Evolutionary conservation across 192 early-diverging fungal genomes (phyloP).

Genomic region (Coemansia sp.): DNA sequence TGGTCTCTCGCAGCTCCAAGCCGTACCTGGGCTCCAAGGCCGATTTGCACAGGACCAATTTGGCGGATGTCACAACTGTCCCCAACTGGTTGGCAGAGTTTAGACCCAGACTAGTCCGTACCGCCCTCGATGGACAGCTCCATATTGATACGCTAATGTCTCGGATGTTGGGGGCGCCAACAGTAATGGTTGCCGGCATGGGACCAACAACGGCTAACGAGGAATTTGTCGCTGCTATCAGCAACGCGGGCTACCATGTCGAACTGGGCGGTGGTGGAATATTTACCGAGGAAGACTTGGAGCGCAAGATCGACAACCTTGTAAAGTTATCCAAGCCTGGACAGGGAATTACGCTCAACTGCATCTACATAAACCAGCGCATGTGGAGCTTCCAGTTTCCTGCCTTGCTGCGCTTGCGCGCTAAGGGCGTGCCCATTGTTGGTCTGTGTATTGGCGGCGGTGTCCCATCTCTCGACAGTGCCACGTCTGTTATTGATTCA

Average conservation of each 20-base stretch:
- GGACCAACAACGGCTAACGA: constrained; percentile 81
- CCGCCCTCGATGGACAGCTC: constrained; percentile 55
- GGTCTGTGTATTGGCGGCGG: constrained; percentile 92
- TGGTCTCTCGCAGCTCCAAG: constrained; percentile 20
- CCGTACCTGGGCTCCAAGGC: constrained; percentile 69
- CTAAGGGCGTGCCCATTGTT: constrained; percentile 84
- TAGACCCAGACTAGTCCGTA: constrained; percentile 78
- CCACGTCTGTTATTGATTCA: constrained; percentile 75
- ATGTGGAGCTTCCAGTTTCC: constrained; percentile 88
- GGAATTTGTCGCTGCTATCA: constrained; percentile 77
- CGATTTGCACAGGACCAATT: constrained; percentile 68
- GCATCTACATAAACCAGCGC: constrained; percentile 83
- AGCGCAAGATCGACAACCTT: constrained; percentile 70
- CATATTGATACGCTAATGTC: constrained; percentile 89
- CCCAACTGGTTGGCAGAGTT: constrained; percentile 85
- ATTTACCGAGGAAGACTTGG: constrained; percentile 71
- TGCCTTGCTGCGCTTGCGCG: constrained; percentile 72
- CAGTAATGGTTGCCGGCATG: constrained; percentile 97
- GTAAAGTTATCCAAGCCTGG: constrained; percentile 71
- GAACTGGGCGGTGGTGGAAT: constrained; percentile 93
- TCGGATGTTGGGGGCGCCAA: constrained; percentile 79
- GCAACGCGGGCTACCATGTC: constrained; percentile 88
- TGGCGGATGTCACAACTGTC: constrained; percentile 67
- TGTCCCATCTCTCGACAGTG: constrained; percentile 83
- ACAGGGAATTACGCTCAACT: constrained; percentile 88